Base-by-base conservation (phyloP, 805 yeast genomes). In the Isabelozyma rhagii region DNA sequence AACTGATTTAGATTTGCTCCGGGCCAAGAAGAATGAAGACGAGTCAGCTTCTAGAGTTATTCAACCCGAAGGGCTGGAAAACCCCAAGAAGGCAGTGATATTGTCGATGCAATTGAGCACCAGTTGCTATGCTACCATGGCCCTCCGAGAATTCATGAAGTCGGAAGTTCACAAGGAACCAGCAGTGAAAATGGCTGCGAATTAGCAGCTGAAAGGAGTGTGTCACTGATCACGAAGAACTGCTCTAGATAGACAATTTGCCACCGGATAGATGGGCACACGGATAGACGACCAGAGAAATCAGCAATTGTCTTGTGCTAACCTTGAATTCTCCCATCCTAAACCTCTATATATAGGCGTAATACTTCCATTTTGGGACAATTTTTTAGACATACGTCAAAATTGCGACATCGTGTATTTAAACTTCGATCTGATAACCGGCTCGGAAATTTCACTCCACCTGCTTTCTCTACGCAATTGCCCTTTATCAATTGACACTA, bases 61-160 rank as follows among this genome's bases (percentile, higher is more conserved):
- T 18, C 62, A 56, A 2, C 69, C 71, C 7, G 69, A 63, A 11
- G 87, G 82, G 6, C 44, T 29, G 5, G 61, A 65, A 1, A 57
- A 55, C 8, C 55, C 52, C 14, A 82, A 79, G 50, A 72, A 76
- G 0, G 97, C 97, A 0, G 82, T 92, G 11, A 77, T 94, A 5
- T 65, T 96, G 51, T 84, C 80, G 56, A 76, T 94, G 77, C 86
- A 83, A 60, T 74, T 94, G 51, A 93, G 91, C 4, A 84, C 88
- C 3, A 87, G 97, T 36, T 85, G 96, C 6, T 94, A 94, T 66
- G 99, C 99, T 1, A 94, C 99, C 0, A 96, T 94, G 99, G 96
- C 97, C 1, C 69, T 94, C 46, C 81, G 99, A 63, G 98, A 94
- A 66, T 81, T 89, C 46, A 83, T 92, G 88, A 87, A 84, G 63